Evolutionary conservation across 2,329 filamentous ascomycete genomes (phyloP), one percentile per base, ranked within the genome.

Genomic region (Keithomyces neogunnii): DNA sequence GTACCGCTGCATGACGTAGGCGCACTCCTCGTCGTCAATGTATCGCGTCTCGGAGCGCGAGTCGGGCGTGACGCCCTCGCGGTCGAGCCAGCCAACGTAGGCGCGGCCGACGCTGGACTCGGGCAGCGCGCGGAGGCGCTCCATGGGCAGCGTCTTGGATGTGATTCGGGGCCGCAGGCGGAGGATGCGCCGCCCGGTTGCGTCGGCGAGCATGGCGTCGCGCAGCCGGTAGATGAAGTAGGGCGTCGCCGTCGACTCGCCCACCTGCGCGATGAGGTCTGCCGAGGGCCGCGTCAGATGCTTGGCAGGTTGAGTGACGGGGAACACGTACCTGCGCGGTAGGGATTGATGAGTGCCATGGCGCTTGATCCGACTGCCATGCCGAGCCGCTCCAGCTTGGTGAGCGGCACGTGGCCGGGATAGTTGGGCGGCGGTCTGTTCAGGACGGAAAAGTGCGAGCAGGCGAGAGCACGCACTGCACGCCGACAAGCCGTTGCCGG

Each of bases 1-100:
- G 69, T 99, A 99, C 50, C 93, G 83, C 74, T 97, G 93, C 88
- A 99, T 95, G 19, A 97, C 93, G 72, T 97, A 99, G 36, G 93
- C 93, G 66, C 91, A 95, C 70, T 99, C 93, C 60, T 87, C 85
- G 64, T 97, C 85, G 68, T 97, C 91, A 55, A 99, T 90, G 72
- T 95, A 97, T 49, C 88, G 82, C 40, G 99, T 93, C 2, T 69
- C 67, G 40, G 85, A 76, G 45, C 93, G 83, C 5, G 92, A 96
- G 68, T 99, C 93, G 1, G 93, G 93, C 7, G 88, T 88, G 11
- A 99, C 92, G 55, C 89, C 88, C 69, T 99, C 93, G 45, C 88
- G 81, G 69, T 96, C 90, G n/a, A 97, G 78, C 92, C 93, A 99
- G 49, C 76, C 78, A 7, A 85, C 88, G 70, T 97, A 99, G 48